Evolutionary conservation across 257 asterid genomes (phyloP).

Genomic region (Solanum okadae): DNA sequence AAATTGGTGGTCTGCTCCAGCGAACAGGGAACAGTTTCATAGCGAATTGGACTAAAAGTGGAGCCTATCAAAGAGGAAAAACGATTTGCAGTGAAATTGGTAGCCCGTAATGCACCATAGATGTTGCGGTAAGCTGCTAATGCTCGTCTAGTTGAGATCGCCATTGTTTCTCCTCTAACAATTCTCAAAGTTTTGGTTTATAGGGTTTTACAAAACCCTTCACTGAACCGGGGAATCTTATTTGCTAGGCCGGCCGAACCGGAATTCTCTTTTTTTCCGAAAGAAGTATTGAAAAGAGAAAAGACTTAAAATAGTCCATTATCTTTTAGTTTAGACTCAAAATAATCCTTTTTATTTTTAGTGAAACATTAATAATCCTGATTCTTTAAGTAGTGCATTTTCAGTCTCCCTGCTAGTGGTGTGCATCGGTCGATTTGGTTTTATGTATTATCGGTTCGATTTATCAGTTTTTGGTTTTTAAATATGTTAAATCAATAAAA

Average conservation of each 20-base stretch:
- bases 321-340: no score
- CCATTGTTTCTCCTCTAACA: slow-evolving; percentile 23
- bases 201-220: slow-evolving; percentile 17
- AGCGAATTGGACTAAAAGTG: slow-evolving; percentile 13
- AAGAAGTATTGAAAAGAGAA: no score
- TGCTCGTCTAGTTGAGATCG: slow-evolving; percentile 48
- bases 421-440: no score
- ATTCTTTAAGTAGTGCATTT: no score
- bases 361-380: no score
- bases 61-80: slow-evolving; percentile 19
- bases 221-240: background rate
- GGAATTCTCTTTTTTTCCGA: background rate
- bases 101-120: slow-evolving; percentile 24
- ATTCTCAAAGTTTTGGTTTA: background rate
- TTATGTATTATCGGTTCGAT: no score
- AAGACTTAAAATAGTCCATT: no score
- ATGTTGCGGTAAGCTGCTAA: slow-evolving; percentile 27
- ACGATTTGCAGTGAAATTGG: slow-evolving; percentile 23
- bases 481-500: no score
- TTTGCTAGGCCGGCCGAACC: background rate
- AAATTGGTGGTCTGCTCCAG: background rate
- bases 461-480: no score
- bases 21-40: slow-evolving; percentile 8
- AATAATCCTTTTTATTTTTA: no score
- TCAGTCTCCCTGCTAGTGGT: no score